Conservation (phyloP, 176 grass and related monocot genomes). For the Puya raimondii region DNA sequence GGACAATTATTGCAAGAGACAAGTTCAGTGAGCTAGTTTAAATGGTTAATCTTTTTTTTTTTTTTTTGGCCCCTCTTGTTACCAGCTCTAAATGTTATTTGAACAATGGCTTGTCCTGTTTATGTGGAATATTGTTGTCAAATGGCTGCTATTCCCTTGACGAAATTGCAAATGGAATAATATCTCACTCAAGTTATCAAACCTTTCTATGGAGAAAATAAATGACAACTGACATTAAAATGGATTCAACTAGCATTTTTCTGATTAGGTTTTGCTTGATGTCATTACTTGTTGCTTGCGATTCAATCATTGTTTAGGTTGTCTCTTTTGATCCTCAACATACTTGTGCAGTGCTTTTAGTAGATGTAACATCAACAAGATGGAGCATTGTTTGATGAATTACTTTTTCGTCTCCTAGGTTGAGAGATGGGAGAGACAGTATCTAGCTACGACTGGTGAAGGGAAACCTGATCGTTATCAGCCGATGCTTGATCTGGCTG, state of each 20-base stretch:
- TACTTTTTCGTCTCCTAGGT: conserved; percentile 32
- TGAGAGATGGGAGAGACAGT: conserved; percentile 78
- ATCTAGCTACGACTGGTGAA: conserved; percentile 71
- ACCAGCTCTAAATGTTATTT: too few relatives aligned
- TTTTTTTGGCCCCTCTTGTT: background rate
- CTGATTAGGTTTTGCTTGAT: too few relatives aligned
- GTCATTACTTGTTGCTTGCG: too few relatives aligned
- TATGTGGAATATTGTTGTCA: too few relatives aligned
- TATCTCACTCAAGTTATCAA: too few relatives aligned
- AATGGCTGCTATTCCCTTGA: too few relatives aligned
- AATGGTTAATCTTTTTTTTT: background rate
- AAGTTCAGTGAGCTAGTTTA: conserved; percentile 30
- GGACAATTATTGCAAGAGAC: conserved; percentile 97
- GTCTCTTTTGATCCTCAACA: too few relatives aligned
- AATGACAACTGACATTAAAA: too few relatives aligned
- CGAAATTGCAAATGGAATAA: too few relatives aligned
- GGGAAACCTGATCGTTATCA: conserved; percentile 63
- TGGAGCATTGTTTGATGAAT: background rate
- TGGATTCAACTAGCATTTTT: too few relatives aligned
- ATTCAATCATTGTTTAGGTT: too few relatives aligned
- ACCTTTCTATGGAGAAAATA: background rate
- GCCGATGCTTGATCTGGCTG: conserved; percentile 69
- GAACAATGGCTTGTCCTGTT: too few relatives aligned
- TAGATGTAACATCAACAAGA: background rate
- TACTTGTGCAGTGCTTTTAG: background rate